Evolutionary conservation across 306 rosid species (phyloP).

Genomic region (Coriaria nepalensis): DNA sequence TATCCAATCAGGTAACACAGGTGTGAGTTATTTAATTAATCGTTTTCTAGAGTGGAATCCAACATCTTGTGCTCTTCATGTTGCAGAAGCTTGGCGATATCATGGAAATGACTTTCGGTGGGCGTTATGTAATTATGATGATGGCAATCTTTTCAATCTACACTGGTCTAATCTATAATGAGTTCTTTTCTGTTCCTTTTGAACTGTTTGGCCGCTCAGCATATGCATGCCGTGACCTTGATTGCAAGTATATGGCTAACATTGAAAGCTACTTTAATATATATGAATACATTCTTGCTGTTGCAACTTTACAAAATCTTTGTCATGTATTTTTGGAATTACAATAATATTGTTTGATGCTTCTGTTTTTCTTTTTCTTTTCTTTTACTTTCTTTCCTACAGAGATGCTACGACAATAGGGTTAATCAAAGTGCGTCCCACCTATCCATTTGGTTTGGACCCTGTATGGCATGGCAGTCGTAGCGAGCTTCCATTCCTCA

Average conservation of each 20-base stretch:
- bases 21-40: neutral
- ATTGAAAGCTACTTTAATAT: neutral
- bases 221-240: conserved; percentile 72
- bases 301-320: conserved; percentile 1
- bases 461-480: conserved; percentile 96
- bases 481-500: conserved; percentile 89
- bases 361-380: conserved; percentile 1
- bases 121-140: conserved; percentile 83
- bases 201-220: conserved; percentile 80
- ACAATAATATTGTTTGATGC: too few species aligned
- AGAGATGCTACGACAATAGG: conserved; percentile 82
- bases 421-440: conserved; percentile 55
- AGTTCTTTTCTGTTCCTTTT: conserved; percentile 88
- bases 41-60: conserved; percentile 15
- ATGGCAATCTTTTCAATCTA: conserved; percentile 91
- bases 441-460: conserved; percentile 96
- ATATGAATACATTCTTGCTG: too few species aligned
- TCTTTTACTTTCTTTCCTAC: conserved; percentile 6
- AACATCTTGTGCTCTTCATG: conserved; percentile 11
- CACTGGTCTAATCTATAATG: conserved; percentile 91
- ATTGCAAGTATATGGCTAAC: conserved; percentile 58
- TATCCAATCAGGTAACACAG: conserved; percentile 64
- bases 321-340: conserved; percentile 1
- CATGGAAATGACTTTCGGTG: conserved; percentile 91
- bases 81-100: conserved; percentile 97